These are phyloP conservation scores for Raphanus sativus DNA, from an alignment of 345 rosid species.

Conservation along the genomic window DNA sequence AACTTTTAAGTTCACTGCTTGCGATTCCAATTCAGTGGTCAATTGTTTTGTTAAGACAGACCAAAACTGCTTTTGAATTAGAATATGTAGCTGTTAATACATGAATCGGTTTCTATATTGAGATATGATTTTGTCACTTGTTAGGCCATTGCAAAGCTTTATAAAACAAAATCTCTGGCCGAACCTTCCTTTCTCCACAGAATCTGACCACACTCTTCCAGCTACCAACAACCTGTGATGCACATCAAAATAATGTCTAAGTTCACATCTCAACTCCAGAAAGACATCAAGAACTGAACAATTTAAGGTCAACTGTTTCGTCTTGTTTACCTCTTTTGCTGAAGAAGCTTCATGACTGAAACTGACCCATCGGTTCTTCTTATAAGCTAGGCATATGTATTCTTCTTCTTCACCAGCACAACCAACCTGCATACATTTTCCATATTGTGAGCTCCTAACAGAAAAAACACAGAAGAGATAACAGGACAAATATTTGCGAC, in stretches of 20 bases:
- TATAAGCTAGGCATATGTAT: conserved; percentile 25
- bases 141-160: not conserved
- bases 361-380: conserved; percentile 29
- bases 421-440: conserved; percentile 24
- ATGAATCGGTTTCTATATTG: not conserved
- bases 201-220: conserved; percentile 3
- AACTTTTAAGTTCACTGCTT: not conserved
- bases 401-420: conserved; percentile 13
- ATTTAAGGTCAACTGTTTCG: not conserved
- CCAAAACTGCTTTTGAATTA: not conserved
- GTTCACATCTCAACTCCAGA: not conserved
- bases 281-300: not conserved
- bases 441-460: not conserved
- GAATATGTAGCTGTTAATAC: not conserved
- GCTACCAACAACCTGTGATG: conserved; percentile 17
- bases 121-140: not conserved
- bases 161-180: conserved; percentile 32
- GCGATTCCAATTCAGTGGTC: not conserved
- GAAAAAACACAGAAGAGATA: not conserved
- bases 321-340: conserved; percentile 17
- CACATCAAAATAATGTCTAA: not conserved
- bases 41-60: not conserved
- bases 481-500: not conserved
- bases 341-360: conserved; percentile 14
- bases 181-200: conserved; percentile 25